A percentile compares a stretch with the other conserved stretches of the same genome.
These are phyloP conservation scores for Parietaria judaica DNA, from an alignment of 306 rosid species.

Conservation along the genomic window DNA sequence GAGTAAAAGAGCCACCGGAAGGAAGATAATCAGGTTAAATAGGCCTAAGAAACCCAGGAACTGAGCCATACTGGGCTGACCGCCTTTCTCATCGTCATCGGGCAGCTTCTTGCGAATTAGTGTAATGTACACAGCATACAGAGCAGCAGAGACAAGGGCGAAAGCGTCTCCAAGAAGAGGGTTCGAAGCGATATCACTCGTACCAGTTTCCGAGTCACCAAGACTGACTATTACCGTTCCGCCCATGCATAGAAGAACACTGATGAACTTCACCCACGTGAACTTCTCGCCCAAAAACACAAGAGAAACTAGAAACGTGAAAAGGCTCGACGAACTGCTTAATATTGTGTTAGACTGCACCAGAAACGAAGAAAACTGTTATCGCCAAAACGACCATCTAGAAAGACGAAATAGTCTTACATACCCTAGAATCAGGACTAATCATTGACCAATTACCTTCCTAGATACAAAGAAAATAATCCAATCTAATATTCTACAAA, in stretches of 20 bases:
- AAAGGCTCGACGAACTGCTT: slow-evolving; percentile 95
- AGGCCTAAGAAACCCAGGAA: slow-evolving; percentile 89
- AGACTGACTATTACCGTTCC: slow-evolving; percentile 91
- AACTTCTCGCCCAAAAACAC: slow-evolving; percentile 84
- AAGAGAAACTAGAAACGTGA: slow-evolving; percentile 87
- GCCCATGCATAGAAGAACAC: slow-evolving; percentile 95
- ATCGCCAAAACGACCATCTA: slow-evolving; percentile 3
- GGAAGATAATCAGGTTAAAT: slow-evolving; percentile 62
- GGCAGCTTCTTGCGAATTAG: slow-evolving; percentile 86
- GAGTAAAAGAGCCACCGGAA: slow-evolving; percentile 66
- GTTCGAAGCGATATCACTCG: slow-evolving; percentile 49
- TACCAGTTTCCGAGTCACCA: slow-evolving; percentile 58
- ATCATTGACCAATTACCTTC: no score
- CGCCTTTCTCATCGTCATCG: slow-evolving; percentile 65
- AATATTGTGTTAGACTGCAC: slow-evolving; percentile 87
- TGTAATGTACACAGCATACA: slow-evolving; percentile 80
- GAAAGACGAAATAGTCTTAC: no score
- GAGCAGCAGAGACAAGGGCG: slow-evolving; percentile 67
- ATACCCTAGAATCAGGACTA: no score
- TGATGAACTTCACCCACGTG: slow-evolving; percentile 76
- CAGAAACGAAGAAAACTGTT: slow-evolving; percentile 11
- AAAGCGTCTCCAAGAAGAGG: slow-evolving; percentile 88
- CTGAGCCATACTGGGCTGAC: slow-evolving; percentile 86
- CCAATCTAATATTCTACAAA: no score
- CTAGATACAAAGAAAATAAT: no score